Percentiles rank a stretch among this genome's conserved stretches.
Conservation (phyloP, 148 eudicot genomes). For the Arctostaphylos glauca region DNA sequence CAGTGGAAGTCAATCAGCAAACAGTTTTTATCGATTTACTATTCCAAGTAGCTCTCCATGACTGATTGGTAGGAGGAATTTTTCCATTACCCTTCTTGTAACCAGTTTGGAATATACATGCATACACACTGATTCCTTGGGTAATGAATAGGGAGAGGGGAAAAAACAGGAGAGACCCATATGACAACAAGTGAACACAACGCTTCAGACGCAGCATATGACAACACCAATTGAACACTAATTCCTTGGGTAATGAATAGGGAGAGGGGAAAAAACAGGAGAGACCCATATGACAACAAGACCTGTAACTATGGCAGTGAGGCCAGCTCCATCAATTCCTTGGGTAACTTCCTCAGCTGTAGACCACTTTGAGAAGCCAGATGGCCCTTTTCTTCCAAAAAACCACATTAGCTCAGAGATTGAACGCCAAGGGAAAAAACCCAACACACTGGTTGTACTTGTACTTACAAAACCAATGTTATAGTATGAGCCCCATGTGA, state of each 20-base stretch:
- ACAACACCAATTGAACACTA: background rate
- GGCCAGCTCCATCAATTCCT: conserved; percentile 69
- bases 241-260: background rate
- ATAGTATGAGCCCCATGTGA: background rate
- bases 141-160: too few species aligned
- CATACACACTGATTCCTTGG: background rate
- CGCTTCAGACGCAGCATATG: background rate
- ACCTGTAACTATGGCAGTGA: conserved; percentile 92
- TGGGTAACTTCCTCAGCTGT: conserved; percentile 74
- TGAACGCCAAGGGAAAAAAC: background rate
- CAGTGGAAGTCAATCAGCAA: too few species aligned
- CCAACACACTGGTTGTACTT: background rate
- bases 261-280: background rate
- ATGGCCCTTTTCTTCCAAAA: conserved; percentile 60
- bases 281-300: conserved; percentile 6
- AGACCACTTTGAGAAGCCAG: conserved; percentile 77
- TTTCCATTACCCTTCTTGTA: background rate
- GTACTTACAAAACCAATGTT: background rate
- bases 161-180: too few species aligned
- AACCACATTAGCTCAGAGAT: conserved; percentile 46
- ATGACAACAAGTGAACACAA: too few species aligned
- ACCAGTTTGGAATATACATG: background rate
- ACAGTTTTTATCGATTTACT: too few species aligned
- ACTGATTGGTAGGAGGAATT: too few species aligned
- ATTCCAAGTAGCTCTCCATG: too few species aligned